Evolutionary conservation across 192 early-diverging fungal species (phyloP), one percentile per base, ranked within the genome.

Genomic region (Paraglomus occultum): DNA sequence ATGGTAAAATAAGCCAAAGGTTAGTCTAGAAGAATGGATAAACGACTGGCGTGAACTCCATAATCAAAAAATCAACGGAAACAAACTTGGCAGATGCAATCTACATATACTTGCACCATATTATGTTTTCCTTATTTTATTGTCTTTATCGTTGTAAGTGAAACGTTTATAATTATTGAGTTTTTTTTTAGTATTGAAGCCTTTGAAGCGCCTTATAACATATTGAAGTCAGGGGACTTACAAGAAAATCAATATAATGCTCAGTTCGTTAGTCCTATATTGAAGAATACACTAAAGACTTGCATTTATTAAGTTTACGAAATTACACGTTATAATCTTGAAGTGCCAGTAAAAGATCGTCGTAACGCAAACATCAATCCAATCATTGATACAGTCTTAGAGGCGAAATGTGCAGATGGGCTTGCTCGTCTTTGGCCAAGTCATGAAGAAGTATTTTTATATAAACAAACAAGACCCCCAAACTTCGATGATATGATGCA

Each of bases 291-390:
- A 20, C n/a, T 67, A 14, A 49, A 67, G 17, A 43, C 8, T 67
- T 67, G 64, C 64, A 43, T n/a, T n/a, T n/a, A n/a, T n/a, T n/a
- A n/a, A n/a, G n/a, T 38, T 52, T 15, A 17, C 54, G 39, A 67
- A 67, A 67, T 67, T 44, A 67, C 50, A 67, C 51, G 64, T 67
- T 67, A 67, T 67, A 67, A 51, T 67, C 64, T 67, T 67, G 40
- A 67, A 67, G 39, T 67, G 5, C 51, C 51, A 20, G 12, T 67
- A n/a, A 43, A 67, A 43, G 64, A 7, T 67, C 64, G 64, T 67
- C 50, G 51, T 52, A 67, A 67, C 31, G 23, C 64, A 7, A 22
- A n/a, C 14, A 67, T 67, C 1, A 67, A 67, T 53, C n/a, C 64
- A 67, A 67, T 67, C 39, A 8, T 67, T 67, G 64, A 67, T 67